phyloP scores from a whole-genome alignment of 148 eudicot species.

The Cornus kousa region DNA sequence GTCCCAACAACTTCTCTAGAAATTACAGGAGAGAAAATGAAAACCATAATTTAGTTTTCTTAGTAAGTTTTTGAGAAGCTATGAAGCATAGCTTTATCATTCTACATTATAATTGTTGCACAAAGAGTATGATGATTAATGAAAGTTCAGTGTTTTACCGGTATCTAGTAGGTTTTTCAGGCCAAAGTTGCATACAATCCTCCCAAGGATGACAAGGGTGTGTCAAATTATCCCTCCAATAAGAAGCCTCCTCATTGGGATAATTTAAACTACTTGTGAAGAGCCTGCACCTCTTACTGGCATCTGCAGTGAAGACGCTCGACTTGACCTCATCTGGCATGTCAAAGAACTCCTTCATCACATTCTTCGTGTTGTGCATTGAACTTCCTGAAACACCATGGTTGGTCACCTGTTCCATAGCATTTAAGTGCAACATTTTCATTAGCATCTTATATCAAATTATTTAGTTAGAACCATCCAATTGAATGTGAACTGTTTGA shows the following conservation, averaged over 20 bases:
- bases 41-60: neutral
- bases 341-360: constrained; percentile 20
- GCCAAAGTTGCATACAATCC: constrained; percentile 24
- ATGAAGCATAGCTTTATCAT: neutral
- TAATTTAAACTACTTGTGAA: constrained; percentile 38
- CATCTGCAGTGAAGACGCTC: constrained; percentile 10
- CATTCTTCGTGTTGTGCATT: constrained; percentile 12
- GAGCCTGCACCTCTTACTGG: constrained; percentile 27
- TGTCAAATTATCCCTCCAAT: constrained; percentile 37
- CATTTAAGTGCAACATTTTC: neutral
- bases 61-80: neutral
- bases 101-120: too few species aligned
- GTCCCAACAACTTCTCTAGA: constrained; percentile 29
- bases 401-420: constrained; percentile 22
- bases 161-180: constrained; percentile 28
- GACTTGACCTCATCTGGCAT: constrained; percentile 20
- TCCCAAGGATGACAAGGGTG: constrained; percentile 26
- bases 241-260: constrained; percentile 22
- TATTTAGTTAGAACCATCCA: neutral
- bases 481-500: neutral
- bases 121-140: neutral
- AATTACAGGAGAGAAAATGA: neutral
- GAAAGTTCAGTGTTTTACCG: constrained; percentile 14
- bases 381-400: constrained; percentile 21
- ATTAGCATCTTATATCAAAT: neutral